Conservation (phyloP, 192 early-diverging fungal species). For the Podochytrium sp. region DNA sequence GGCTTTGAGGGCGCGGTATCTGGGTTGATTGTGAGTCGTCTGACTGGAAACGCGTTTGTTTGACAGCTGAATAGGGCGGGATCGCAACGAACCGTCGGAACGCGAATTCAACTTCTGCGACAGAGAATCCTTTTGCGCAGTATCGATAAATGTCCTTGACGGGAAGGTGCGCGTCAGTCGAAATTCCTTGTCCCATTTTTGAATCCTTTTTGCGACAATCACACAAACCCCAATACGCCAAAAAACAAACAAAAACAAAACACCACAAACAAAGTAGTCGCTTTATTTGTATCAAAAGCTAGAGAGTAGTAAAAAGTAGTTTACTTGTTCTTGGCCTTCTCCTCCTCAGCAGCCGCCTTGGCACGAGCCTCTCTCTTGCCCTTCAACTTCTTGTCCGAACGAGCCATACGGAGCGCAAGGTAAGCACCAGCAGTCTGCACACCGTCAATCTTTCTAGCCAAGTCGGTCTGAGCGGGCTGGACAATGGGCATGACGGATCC, state of each 20-base stretch:
- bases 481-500: slow-evolving; percentile 71
- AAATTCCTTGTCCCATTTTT: slow-evolving; percentile 1
- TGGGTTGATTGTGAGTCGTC: neutral
- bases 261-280: neutral
- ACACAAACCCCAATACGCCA: neutral
- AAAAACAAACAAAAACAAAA: neutral
- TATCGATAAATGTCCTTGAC: neutral
- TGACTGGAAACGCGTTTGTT: neutral
- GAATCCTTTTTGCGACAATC: neutral
- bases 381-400: slow-evolving; percentile 72
- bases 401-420: slow-evolving; percentile 77
- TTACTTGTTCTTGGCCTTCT: slow-evolving; percentile 75
- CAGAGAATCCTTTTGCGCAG: slow-evolving; percentile 24
- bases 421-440: slow-evolving; percentile 58
- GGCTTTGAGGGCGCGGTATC: slow-evolving; percentile 25
- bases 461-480: slow-evolving; percentile 52
- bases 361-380: slow-evolving; percentile 79
- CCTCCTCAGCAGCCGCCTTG: slow-evolving; percentile 81
- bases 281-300: neutral
- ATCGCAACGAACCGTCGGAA: slow-evolving; percentile 9
- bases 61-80: neutral
- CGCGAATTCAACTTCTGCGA: slow-evolving; percentile 28
- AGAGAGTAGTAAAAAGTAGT: neutral
- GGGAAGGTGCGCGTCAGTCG: slow-evolving; percentile 2
- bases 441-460: slow-evolving; percentile 40